Conservation (phyloP, 129 eudicot genomes). For the Centrapalus pauciflorus region DNA sequence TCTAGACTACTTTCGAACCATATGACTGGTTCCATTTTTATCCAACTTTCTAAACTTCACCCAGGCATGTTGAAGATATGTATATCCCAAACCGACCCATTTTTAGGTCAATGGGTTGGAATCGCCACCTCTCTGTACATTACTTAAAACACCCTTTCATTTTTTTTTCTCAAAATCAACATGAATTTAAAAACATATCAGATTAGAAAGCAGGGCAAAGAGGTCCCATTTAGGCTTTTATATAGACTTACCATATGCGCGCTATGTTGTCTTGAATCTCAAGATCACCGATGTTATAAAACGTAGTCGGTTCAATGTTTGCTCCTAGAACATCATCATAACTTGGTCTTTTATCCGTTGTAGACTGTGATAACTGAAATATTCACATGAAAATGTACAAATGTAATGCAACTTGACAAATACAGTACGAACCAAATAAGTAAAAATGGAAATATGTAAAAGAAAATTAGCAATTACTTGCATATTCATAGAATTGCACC, state of each 20-base stretch:
- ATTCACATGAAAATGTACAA: background rate
- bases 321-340: slow-evolving; percentile 92
- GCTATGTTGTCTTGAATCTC: slow-evolving; percentile 96
- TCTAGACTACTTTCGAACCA: too few species aligned
- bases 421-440: background rate
- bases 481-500: slow-evolving; percentile 95
- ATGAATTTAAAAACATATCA: background rate
- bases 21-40: too few species aligned
- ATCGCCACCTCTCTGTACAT: too few species aligned
- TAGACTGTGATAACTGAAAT: slow-evolving; percentile 79
- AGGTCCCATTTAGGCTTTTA: background rate
- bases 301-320: slow-evolving; percentile 76
- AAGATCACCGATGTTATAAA: slow-evolving; percentile 88
- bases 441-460: background rate
- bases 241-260: slow-evolving; percentile 69
- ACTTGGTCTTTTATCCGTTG: slow-evolving; percentile 72
- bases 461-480: slow-evolving; percentile 43
- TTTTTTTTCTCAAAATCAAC: background rate
- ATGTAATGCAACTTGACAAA: background rate
- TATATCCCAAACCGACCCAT: too few species aligned
- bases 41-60: too few species aligned
- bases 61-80: too few species aligned
- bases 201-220: background rate
- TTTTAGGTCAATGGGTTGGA: too few species aligned
- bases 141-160: background rate